Evolutionary conservation across 2,329 filamentous ascomycete genomes (phyloP).

Genomic region (Leptographium lundbergii): DNA sequence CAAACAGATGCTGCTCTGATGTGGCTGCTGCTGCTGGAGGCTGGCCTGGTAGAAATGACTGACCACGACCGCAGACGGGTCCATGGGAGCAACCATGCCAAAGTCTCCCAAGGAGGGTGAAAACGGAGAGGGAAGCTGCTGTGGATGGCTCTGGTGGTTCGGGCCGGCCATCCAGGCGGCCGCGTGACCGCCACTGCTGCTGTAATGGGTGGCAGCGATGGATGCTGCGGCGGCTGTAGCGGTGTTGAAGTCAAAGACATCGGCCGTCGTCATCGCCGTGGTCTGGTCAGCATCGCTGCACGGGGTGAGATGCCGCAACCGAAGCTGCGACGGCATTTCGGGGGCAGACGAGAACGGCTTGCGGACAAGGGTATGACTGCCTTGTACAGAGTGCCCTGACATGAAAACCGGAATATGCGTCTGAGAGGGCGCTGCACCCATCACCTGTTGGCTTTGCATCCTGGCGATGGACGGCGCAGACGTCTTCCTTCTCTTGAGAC

Average conservation of each 20-base stretch:
- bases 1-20: neutral
- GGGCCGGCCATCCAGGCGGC: neutral
- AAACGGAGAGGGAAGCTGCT: neutral
- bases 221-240: neutral
- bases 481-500: neutral
- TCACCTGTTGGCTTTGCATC: neutral
- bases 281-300: conserved; percentile 34
- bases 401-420: neutral
- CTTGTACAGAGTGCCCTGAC: conserved; percentile 15
- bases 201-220: neutral
- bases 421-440: neutral
- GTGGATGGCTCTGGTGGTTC: neutral
- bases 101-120: conserved; percentile 1
- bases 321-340: conserved; percentile 17
- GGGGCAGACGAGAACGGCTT: conserved; percentile 8
- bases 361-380: conserved; percentile 12
- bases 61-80: neutral
- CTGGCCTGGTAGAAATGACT: neutral
- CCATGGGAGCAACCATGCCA: neutral
- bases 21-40: neutral
- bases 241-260: conserved; percentile 18
- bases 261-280: neutral
- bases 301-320: conserved; percentile 34
- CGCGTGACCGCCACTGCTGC: neutral
- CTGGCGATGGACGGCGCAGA: neutral